Conservation (phyloP, 768 basidiomycete genomes). For the Leccinum olivaceopallidum region DNA sequence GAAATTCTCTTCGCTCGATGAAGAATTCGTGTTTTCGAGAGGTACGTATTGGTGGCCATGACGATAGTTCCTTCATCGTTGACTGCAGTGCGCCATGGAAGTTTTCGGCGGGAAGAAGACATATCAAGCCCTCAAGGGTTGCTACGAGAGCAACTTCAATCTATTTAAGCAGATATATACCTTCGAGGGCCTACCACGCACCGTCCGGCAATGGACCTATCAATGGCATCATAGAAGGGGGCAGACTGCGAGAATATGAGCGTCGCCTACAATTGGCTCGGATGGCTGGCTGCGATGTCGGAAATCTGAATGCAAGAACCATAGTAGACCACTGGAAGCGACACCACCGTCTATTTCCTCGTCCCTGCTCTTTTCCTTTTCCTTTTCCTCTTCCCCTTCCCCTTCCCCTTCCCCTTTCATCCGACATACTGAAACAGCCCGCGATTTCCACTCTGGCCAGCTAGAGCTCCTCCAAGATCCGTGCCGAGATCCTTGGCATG, state of each 20-base stretch:
- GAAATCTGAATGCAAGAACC: slow-evolving; percentile 69
- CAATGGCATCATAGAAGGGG: slow-evolving; percentile 51
- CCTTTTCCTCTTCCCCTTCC: too few relatives aligned
- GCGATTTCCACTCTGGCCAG: too few relatives aligned
- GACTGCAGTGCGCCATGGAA: slow-evolving; percentile 60
- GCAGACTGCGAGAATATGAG: slow-evolving; percentile 71
- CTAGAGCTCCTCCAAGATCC: too few relatives aligned
- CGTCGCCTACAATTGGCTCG: slow-evolving; percentile 66
- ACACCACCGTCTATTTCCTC: too few relatives aligned
- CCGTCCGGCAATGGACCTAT: slow-evolving; percentile 39
- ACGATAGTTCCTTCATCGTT: slow-evolving; percentile 3
- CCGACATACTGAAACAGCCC: too few relatives aligned
- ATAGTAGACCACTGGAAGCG: slow-evolving; percentile 64
- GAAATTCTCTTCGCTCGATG: slow-evolving; percentile 73
- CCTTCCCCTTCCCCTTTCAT: too few relatives aligned
- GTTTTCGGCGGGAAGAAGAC: slow-evolving; percentile 78
- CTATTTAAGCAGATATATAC: slow-evolving; percentile 81
- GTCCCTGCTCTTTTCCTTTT: too few relatives aligned
- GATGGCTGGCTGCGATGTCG: slow-evolving; percentile 66
- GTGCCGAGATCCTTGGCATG: too few relatives aligned
- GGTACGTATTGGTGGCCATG: slow-evolving; percentile 37
- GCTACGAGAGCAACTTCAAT: slow-evolving; percentile 84
- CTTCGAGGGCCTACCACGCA: slow-evolving; percentile 53
- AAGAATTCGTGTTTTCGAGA: slow-evolving; percentile 85
- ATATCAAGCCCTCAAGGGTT: slow-evolving; percentile 82